These are phyloP conservation scores for Mallotus japonicus DNA, from an alignment of 441 rosid genomes.

Conservation along the genomic window DNA sequence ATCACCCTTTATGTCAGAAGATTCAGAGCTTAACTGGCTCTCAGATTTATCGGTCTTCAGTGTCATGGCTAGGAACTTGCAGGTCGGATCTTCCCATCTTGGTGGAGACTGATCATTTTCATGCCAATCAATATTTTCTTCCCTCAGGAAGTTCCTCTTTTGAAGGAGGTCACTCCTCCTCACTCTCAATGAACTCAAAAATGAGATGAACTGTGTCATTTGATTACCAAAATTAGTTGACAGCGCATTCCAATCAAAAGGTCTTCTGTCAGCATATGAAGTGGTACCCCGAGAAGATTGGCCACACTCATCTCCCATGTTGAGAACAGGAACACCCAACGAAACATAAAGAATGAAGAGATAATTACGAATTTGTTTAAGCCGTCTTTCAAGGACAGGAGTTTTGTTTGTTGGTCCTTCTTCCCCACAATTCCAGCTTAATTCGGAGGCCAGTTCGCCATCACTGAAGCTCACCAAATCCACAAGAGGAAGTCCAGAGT, in stretches of 20 bases:
- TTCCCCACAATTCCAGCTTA: constrained; percentile 94
- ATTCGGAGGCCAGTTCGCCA: constrained; percentile 48
- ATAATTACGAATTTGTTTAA: constrained; percentile 81
- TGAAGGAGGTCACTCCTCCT: constrained; percentile 74
- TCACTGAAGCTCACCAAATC: constrained; percentile 83
- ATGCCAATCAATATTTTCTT: constrained; percentile 73
- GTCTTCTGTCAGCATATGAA: constrained; percentile 46
- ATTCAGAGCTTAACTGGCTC: constrained; percentile 31
- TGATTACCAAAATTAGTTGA: constrained; percentile 65
- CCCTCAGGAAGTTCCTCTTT: constrained; percentile 51
- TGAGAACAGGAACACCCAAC: constrained; percentile 79
- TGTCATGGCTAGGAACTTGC: constrained; percentile 68
- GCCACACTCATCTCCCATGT: constrained; percentile 97
- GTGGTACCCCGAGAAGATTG: constrained; percentile 70
- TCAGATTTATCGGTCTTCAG: constrained; percentile 53
- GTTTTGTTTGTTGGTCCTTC: constrained; percentile 80
- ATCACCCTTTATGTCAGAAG: constrained; percentile 40
- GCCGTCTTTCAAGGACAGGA: constrained; percentile 69
- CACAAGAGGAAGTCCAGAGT: constrained; percentile 80
- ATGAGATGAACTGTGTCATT: constrained; percentile 67
- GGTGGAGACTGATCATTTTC: constrained; percentile 69
- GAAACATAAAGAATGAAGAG: constrained; percentile 73
- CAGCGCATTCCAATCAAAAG: constrained; percentile 67
- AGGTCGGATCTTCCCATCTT: constrained; percentile 65
- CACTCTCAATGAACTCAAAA: constrained; percentile 56